Evolutionary conservation across 164 flowering plant genomes (phyloP), one percentile per base, ranked within the genome.

Genomic region (Aristolochia contorta): DNA sequence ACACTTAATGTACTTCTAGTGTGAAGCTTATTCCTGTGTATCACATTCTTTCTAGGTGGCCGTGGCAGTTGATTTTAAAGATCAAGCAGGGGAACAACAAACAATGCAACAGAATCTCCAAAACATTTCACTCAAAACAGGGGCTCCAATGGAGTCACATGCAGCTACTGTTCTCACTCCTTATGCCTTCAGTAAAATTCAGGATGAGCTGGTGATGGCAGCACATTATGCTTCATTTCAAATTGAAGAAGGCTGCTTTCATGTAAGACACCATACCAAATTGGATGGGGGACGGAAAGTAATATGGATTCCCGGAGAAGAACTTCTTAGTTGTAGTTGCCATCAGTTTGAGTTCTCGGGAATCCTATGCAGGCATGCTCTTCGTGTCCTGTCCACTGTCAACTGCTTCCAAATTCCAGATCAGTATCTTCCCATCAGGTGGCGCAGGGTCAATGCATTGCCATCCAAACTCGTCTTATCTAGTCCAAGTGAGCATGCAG

Each of bases 71-170:
- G 97, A 91, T 68, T 91, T 88, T 55, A 86, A 80, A 79, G 97
- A 91, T 72, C 96, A 88, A 76, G 80, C 96, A 22, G 91, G 90
- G 60, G 98, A 89, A 67, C 96, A 87, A 53, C 94, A 87, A 62
- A 87, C 89, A 47, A 91, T 89, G 98, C 95, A 89, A 69, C 96
- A 87, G 73, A 91, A 89, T 75, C 82, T 89, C 47, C 98, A 89
- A 67, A 91, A 85, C 69, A 84, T 89, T 47, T 77, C 82, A 75
- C 77, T 91, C 33, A 91, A 91, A 73, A 91, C 96, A 16, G 95
- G 96, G 16, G 90, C 96, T 2, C 98, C 98, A 4, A 89, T 89
- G 96, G 96, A 91, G 74, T 84, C 98, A 33, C 91, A 91, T 70
- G 96, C 98, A 23, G 90, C 96, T 58, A 19, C 87, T 24, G 62